A percentile compares a stretch with the other conserved stretches of the same genome.
phyloP scores from a whole-genome alignment of 352 stramenopile species.

The Globisporangium viniferum region DNA sequence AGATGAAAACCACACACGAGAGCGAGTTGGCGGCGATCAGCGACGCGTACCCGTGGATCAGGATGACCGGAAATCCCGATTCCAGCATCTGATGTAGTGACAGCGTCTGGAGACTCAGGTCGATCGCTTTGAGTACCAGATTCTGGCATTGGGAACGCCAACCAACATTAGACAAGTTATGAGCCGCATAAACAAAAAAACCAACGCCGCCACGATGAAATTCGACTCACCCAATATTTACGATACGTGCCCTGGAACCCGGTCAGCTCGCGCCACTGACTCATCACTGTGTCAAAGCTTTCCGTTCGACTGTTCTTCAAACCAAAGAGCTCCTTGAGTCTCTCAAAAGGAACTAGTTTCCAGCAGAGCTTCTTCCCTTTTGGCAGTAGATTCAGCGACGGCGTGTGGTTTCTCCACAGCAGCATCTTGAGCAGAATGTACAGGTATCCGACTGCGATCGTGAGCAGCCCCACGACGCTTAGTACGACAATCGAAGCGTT shows the following conservation, averaged over 20 bases:
- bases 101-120: constrained; percentile 28
- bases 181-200: too few species aligned
- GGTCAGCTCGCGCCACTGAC: constrained; percentile 24
- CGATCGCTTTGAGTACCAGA: constrained; percentile 27
- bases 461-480: constrained; percentile 14
- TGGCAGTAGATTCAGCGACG: neutral
- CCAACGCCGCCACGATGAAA: too few species aligned
- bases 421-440: constrained; percentile 26
- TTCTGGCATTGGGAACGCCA: constrained; percentile 17
- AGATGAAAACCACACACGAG: constrained; percentile 23
- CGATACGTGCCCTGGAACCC: constrained; percentile 25
- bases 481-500: constrained; percentile 10
- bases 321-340: neutral
- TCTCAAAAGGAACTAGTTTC: neutral
- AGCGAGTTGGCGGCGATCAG: constrained; percentile 25
- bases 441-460: constrained; percentile 13
- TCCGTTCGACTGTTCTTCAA: constrained; percentile 7
- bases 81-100: constrained; percentile 29
- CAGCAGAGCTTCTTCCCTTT: neutral
- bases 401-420: constrained; percentile 14
- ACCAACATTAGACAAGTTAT: neutral
- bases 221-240: constrained; percentile 30
- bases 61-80: constrained; percentile 19
- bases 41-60: constrained; percentile 21
- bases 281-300: neutral